Evolutionary conservation across 176 grass and related monocot species (phyloP).

Genomic region (Metroxylon sagu): DNA sequence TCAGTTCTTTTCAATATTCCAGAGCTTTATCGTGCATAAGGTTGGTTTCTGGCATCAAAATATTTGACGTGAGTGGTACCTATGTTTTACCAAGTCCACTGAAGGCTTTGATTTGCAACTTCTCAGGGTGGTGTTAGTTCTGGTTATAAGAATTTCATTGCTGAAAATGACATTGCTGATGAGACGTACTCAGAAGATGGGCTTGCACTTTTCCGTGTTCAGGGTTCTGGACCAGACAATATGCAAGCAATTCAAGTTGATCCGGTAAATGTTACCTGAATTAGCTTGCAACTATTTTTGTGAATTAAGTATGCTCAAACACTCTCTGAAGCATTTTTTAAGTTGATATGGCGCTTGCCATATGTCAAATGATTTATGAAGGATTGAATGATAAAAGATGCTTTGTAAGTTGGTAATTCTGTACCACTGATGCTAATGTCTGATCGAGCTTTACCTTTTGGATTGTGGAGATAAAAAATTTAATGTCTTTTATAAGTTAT

Average conservation of each 20-base stretch:
- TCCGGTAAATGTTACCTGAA: conserved; percentile 37
- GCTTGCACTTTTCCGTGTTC: conserved; percentile 75
- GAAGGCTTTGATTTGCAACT: conserved; percentile 13
- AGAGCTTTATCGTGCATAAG: conserved; percentile 88
- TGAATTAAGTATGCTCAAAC: too few species aligned
- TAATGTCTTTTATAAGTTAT: too few species aligned
- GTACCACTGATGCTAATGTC: too few species aligned
- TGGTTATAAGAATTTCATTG: conserved; percentile 71
- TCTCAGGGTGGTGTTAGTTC: conserved; percentile 83
- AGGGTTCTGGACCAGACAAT: conserved; percentile 97
- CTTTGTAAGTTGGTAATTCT: too few species aligned
- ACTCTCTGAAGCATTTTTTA: too few species aligned
- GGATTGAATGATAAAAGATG: too few species aligned
- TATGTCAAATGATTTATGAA: too few species aligned
- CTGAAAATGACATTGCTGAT: conserved; percentile 56
- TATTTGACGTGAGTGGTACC: conserved; percentile 2
- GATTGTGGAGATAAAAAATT: too few species aligned
- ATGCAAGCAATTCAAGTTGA: conserved; percentile 99
- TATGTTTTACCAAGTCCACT: not conserved
- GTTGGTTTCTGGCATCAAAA: conserved; percentile 29
- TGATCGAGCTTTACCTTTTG: too few species aligned
- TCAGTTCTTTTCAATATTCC: conserved; percentile 94
- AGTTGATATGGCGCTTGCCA: too few species aligned
- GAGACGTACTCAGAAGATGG: conserved; percentile 86
- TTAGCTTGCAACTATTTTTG: not conserved